phyloP scores from a whole-genome alignment of 345 rosid genomes.

The Euphorbia peplus region DNA sequence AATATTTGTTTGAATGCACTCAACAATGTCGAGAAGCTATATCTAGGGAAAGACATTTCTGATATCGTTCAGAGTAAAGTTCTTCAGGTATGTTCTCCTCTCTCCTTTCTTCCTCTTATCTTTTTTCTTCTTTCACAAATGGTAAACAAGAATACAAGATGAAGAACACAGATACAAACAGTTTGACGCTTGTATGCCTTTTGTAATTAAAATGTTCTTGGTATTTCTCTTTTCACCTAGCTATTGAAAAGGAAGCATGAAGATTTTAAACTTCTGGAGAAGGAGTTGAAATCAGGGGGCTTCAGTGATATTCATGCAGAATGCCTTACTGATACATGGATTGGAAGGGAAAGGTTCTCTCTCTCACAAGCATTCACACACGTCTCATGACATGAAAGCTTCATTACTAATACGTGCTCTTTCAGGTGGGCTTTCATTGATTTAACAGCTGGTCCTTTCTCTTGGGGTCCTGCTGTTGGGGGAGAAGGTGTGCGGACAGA shows the following conservation, averaged over 20 bases:
- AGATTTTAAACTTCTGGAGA: constrained; percentile 65
- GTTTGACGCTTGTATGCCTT: neutral
- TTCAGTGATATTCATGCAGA: constrained; percentile 64
- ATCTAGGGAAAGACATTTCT: constrained; percentile 61
- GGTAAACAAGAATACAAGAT: neutral
- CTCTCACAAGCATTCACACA: neutral
- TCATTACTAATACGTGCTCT: constrained; percentile 13
- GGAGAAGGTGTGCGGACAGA: constrained; percentile 99
- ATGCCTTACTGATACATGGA: constrained; percentile 94
- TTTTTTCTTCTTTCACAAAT: neutral
- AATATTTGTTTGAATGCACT: constrained; percentile 70
- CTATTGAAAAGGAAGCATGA: constrained; percentile 65
- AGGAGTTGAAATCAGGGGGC: constrained; percentile 67
- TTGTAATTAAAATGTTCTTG: constrained; percentile 12
- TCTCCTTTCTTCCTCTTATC: neutral
- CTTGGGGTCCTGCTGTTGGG: constrained; percentile 99
- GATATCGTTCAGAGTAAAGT: constrained; percentile 70
- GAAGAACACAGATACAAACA: neutral
- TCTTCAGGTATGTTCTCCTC: constrained; percentile 53
- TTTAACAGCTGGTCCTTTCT: constrained; percentile 89
- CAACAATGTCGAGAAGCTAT: constrained; percentile 60
- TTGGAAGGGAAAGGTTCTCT: constrained; percentile 89
- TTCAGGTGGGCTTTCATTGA: constrained; percentile 96
- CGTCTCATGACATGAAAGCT: neutral
- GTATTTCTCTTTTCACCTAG: constrained; percentile 36